phyloP scores from a whole-genome alignment of 2,329 filamentous ascomycete genomes.

The Paracoccidioides lutzii region DNA sequence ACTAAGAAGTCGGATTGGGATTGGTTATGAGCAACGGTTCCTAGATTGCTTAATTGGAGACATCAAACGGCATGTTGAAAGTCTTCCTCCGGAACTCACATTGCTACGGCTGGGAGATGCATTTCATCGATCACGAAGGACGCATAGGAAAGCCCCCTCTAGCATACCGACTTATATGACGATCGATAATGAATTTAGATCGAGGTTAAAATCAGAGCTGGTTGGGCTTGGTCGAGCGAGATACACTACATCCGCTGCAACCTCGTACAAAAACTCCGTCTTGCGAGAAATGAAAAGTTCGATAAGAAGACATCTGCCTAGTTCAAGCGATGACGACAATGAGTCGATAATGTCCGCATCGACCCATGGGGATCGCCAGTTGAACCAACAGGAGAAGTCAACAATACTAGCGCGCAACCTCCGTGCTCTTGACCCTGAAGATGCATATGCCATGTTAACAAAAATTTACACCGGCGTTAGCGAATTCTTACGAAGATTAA shows the following conservation, averaged over 20 bases:
- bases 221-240: conserved; percentile 69
- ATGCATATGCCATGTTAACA: conserved; percentile 70
- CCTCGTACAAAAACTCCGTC: conserved; percentile 69
- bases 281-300: conserved; percentile 75
- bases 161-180: conserved; percentile 66
- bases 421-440: conserved; percentile 65
- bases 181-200: conserved; percentile 56
- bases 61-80: conserved; percentile 64
- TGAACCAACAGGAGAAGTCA: conserved; percentile 78
- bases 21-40: conserved; percentile 72
- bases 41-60: conserved; percentile 66
- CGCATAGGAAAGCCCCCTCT: conserved; percentile 53
- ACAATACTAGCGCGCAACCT: conserved; percentile 78
- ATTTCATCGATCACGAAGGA: conserved; percentile 57
- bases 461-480: conserved; percentile 79
- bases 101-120: conserved; percentile 74
- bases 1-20: conserved; percentile 69
- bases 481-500: conserved; percentile 71
- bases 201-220: conserved; percentile 56
- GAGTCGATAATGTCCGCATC: conserved; percentile 80
- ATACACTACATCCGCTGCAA: conserved; percentile 68
- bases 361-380: conserved; percentile 55
- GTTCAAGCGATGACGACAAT: conserved; percentile 85
- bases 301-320: conserved; percentile 74
- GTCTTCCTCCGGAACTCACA: conserved; percentile 58